Base-by-base conservation (phyloP, 73 alveolate species). In the Paramecium caudatum region DNA sequence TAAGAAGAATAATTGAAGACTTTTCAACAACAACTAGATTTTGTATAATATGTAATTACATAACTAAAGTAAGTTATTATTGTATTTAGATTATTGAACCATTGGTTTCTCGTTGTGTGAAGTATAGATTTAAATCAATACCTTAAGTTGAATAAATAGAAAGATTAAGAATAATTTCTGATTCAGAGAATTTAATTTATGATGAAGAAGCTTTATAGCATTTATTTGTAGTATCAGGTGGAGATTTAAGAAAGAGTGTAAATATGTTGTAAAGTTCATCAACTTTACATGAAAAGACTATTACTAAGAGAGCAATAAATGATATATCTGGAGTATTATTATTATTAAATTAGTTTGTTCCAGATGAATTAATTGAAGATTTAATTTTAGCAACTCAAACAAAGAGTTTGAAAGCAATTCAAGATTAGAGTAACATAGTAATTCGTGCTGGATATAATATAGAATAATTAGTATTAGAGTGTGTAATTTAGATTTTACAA, bases 1-100 rank as follows among this genome's bases (percentile, higher is more conserved):
- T 98, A 61, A 94, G 99, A 65, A 94, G 99, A 86, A 98, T 98
- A 50, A 98, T 98, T 34, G 99, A 98, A 96, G 99, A 98, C 84
- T 97, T 94, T 88, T 92, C 99, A 15, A 84, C 81, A 13, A 96
- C 95, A 81, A 98, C 99, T 25, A 93, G 99, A 91, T 98, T 98
- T 95, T 98, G 99, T 90, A 95, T 98, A 36, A 98, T 98, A 46
- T 98, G 99, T 96, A 98, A 98, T 88, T 98, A 98, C 82, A 97
- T 97, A 43, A 94, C 99, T 65, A 98, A 98, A 96, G 80, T 55
- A 55, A 3, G 1, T 4, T 4, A 12, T 19, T 23, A 23, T 55
- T 3, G 23, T 5, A 19, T 27, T 55, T 55, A 55, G 80, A 98
- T 98, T 87, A 98, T 98, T 46, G 99, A 98, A 82, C 99, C 99